phyloP scores from a whole-genome alignment of 768 basidiomycete genomes.

The Asterophora lycoperdoides region DNA sequence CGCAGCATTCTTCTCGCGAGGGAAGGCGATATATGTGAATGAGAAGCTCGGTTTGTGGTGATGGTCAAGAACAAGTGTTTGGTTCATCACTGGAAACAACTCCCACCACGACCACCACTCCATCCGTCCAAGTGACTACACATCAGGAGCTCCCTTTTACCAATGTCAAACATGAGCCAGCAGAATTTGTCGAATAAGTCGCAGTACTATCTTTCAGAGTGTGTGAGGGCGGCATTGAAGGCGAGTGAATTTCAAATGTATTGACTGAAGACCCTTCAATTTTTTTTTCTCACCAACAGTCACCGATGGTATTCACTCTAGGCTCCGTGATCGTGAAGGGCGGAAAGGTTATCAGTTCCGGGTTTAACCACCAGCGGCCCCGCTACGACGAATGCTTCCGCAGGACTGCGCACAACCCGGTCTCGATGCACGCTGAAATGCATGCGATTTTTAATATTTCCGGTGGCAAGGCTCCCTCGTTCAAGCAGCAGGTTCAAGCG shows the following conservation, averaged over 20 bases:
- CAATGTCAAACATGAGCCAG: background rate
- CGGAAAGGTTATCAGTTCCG: conserved; percentile 49
- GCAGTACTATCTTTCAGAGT: conserved; percentile 1
- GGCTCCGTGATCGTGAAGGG: conserved; percentile 38
- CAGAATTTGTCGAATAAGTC: conserved; percentile 5
- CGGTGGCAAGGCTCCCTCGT: conserved; percentile 45
- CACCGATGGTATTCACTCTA: conserved; percentile 10
- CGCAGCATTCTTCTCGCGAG: too few relatives aligned
- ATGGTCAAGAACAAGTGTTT: too few relatives aligned
- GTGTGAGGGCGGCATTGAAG: conserved; percentile 1
- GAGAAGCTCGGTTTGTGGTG: background rate
- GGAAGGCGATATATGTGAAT: too few relatives aligned
- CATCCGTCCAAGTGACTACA: too few relatives aligned
- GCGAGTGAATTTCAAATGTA: background rate
- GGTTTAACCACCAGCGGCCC: conserved; percentile 51
- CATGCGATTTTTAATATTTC: conserved; percentile 51
- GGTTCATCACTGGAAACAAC: too few relatives aligned
- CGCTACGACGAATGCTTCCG: conserved; percentile 47
- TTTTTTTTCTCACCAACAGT: background rate
- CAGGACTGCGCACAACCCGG: conserved; percentile 33
- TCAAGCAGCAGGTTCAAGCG: conserved; percentile 50
- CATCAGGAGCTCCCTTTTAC: background rate
- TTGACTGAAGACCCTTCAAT: too few relatives aligned
- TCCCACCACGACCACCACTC: too few relatives aligned
- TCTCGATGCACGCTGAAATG: conserved; percentile 57